Base-by-base conservation (phyloP, 139 green algal species). In the Tetratostichococcus sp. region DNA sequence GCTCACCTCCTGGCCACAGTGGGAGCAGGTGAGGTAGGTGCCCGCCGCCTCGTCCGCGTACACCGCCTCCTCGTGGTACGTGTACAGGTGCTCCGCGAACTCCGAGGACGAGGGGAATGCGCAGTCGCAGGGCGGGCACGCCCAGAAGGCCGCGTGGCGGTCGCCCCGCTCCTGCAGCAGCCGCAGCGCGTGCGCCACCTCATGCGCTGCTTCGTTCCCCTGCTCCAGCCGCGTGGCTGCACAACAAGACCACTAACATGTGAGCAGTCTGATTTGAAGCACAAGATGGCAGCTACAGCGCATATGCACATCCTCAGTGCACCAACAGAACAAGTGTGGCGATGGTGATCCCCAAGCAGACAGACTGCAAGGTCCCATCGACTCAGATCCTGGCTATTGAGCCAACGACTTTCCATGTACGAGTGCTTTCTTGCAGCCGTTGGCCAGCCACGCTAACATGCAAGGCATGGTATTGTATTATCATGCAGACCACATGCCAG, bases 111-210 rank as follows among this genome's bases (percentile, higher is more conserved):
- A 25, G 17, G 39, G 35, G 35, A 58, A 65, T 65, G 82, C 83
- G 32, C 83, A 71, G 70, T 87, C 76, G 70, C 87, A 92, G 32
- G 79, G 76, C 5, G 83, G 78, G 79, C 87, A 92, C 34, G 77
- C 59, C 87, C 87, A 92, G 78, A 86, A 88, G 73, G 83, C 77
- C 0, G 85, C 80, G n/a, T 70, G 78, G 39, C 57, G 72, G 74
- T 82, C 85, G 73, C 69, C 77, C 35, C 82, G 75, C 74, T 87
- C 83, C 4, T 82, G 77, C 77, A 92, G 74, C 75, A 90, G 76
- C 78, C 85, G 79, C 82, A 92, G 79, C 0, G 82, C 85, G 68
- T 92, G 77, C 43, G 81, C 86, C 62, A 88, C 73, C 77, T 90
- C 87, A 68, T 87, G 81, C 33, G 84, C 83, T 0, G 74, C 80